Percentiles rank a stretch among this genome's conserved stretches.
Conservation (phyloP, 1,284 basidiomycete species). For the Pseudomicrostroma phylloplanum region DNA sequence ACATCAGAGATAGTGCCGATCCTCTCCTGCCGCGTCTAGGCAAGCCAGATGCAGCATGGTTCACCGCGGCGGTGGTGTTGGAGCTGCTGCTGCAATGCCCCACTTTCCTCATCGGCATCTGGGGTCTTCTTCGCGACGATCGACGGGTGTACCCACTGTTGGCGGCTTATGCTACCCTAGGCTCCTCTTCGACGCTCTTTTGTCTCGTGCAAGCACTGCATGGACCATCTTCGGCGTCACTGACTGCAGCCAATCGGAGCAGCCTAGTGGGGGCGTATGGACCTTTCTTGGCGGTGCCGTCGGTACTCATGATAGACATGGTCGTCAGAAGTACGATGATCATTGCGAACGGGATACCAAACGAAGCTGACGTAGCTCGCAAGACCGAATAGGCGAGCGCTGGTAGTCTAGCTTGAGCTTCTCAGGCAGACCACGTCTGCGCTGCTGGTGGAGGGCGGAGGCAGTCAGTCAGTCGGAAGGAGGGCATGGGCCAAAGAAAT, state of each 20-base stretch:
- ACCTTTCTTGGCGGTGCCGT: constrained; percentile 11
- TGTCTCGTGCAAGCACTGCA: constrained; percentile 7
- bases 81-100: constrained; percentile 32
- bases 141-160: constrained; percentile 14
- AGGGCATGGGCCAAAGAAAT: no score
- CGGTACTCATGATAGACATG: constrained; percentile 14
- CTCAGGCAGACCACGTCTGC: no score
- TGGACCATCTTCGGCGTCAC: neutral
- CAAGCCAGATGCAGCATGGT: constrained; percentile 24
- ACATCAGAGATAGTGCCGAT: constrained; percentile 23
- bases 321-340: neutral
- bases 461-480: no score
- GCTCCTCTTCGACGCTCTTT: constrained; percentile 13
- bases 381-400: no score
- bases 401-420: no score
- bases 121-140: no score
- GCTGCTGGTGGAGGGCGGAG: no score
- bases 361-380: no score
- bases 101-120: constrained; percentile 13
- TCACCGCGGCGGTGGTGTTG: constrained; percentile 23
- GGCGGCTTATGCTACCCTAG: constrained; percentile 27
- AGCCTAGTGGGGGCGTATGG: constrained; percentile 8
- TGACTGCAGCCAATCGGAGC: constrained; percentile 3
- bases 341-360: no score
- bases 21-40: constrained; percentile 19